These are phyloP conservation scores for Bonia amplexicaulis DNA, from an alignment of 176 grass and related monocot genomes.

Conservation along the genomic window DNA sequence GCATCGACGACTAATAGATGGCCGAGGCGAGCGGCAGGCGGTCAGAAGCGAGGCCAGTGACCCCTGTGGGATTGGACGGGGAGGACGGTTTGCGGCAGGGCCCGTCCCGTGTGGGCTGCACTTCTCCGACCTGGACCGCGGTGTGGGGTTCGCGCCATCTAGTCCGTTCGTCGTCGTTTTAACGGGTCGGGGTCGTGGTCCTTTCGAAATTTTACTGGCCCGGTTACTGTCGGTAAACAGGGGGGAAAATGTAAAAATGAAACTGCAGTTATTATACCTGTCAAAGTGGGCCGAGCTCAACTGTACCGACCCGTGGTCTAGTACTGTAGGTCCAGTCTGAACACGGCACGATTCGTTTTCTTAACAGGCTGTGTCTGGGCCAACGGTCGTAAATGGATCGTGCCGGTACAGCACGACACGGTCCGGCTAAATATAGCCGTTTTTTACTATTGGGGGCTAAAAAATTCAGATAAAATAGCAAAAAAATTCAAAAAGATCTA, in stretches of 20 bases:
- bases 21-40: constrained; percentile 12
- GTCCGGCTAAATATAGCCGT: too few relatives aligned
- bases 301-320: too few relatives aligned
- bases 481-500: too few relatives aligned
- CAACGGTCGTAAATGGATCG: too few relatives aligned
- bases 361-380: too few relatives aligned
- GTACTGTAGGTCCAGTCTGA: too few relatives aligned
- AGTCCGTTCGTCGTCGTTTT: neutral
- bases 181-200: neutral
- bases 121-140: neutral
- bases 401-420: too few relatives aligned
- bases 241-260: neutral
- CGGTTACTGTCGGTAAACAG: neutral
- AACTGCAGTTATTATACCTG: too few relatives aligned
- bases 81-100: neutral
- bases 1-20: constrained; percentile 26
- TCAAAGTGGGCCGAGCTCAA: too few relatives aligned
- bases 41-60: neutral
- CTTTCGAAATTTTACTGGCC: neutral
- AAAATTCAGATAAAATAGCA: too few relatives aligned
- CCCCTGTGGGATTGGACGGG: neutral
- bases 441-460: too few relatives aligned
- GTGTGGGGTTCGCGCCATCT: neutral
- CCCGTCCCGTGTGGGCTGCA: neutral
- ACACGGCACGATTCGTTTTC: too few relatives aligned